Conservation (phyloP, 2,329 filamentous ascomycete species). For the Dothideomycetes sp. region DNA sequence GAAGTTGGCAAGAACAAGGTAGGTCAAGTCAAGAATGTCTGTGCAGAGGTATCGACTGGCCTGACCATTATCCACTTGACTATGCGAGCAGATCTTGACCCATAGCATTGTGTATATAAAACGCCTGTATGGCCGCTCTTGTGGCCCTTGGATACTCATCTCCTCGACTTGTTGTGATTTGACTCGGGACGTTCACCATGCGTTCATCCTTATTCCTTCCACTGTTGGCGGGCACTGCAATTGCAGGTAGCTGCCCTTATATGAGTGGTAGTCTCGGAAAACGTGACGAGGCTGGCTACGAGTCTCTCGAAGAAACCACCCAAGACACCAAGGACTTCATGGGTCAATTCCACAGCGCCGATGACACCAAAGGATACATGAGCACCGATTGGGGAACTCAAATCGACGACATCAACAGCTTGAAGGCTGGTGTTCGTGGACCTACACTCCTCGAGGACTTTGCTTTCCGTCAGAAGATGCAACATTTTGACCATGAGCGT, state of each 20-base stretch:
- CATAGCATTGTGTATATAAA: too few species aligned
- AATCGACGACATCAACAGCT: slow-evolving; percentile 10
- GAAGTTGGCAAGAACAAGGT: too few species aligned
- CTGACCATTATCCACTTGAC: too few species aligned
- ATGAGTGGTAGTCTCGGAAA: slow-evolving; percentile 9
- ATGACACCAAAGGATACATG: slow-evolving; percentile 8
- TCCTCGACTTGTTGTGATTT: not conserved
- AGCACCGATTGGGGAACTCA: slow-evolving; percentile 14
- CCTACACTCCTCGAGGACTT: slow-evolving; percentile 60
- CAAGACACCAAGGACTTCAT: slow-evolving; percentile 10
- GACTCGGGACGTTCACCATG: not conserved
- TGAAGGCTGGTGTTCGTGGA: slow-evolving; percentile 31
- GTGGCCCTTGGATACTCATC: too few species aligned
- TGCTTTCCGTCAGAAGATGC: slow-evolving; percentile 62
- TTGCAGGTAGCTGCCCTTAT: slow-evolving; percentile 10
- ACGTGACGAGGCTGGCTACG: not conserved
- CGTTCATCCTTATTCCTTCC: slow-evolving; percentile 3
- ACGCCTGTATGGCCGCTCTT: too few species aligned
- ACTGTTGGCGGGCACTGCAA: slow-evolving; percentile 2
- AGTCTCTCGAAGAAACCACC: slow-evolving; percentile 2
- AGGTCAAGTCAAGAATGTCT: too few species aligned
- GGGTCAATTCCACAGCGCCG: slow-evolving; percentile 12
- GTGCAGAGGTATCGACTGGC: too few species aligned
- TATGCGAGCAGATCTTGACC: too few species aligned
- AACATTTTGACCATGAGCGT: slow-evolving; percentile 64